Conservation (phyloP, 1,284 basidiomycete genomes). For the Fistulina hepatica region DNA sequence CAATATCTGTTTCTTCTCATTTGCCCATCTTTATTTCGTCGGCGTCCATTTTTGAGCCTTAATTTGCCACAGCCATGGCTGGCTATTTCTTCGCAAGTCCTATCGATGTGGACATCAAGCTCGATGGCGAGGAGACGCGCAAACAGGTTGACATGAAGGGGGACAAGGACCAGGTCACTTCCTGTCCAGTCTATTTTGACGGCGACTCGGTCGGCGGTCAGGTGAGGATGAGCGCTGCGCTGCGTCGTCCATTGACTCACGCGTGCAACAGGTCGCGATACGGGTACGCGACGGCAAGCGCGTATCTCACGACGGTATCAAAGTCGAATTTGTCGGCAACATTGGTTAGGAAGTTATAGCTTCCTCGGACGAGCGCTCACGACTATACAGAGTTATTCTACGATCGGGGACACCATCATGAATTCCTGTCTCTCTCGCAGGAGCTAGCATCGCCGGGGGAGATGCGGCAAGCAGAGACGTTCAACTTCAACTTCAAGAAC, state of each 20-base stretch:
- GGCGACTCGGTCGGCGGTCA: constrained; percentile 84
- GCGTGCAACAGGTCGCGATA: constrained; percentile 57
- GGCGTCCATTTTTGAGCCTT: not conserved
- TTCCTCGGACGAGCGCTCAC: not conserved
- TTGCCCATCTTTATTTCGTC: not conserved
- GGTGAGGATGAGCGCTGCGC: constrained; percentile 38
- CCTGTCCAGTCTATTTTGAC: constrained; percentile 92
- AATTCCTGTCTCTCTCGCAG: constrained; percentile 92
- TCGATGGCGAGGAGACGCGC: constrained; percentile 78
- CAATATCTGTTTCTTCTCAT: not conserved
- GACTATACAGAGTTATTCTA: constrained; percentile 77
- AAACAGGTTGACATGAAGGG: constrained; percentile 68
- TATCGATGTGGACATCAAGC: constrained; percentile 84
- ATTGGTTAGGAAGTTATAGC: constrained; percentile 55
- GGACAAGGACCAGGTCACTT: constrained; percentile 72
- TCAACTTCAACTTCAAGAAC: constrained; percentile 96
- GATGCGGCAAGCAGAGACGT: constrained; percentile 89
- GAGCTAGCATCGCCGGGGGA: constrained; percentile 92
- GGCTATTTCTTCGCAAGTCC: constrained; percentile 90
- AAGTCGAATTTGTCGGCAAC: constrained; percentile 94
- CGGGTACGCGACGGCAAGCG: constrained; percentile 93
- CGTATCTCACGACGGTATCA: constrained; percentile 91
- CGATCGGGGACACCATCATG: constrained; percentile 94
- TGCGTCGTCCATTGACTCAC: constrained; percentile 5
- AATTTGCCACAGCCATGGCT: constrained; percentile 42